Percentiles rank a stretch among this genome's conserved stretches.
Evolutionary conservation across 768 basidiomycete species (phyloP).

Genomic region (Russula sp.): DNA sequence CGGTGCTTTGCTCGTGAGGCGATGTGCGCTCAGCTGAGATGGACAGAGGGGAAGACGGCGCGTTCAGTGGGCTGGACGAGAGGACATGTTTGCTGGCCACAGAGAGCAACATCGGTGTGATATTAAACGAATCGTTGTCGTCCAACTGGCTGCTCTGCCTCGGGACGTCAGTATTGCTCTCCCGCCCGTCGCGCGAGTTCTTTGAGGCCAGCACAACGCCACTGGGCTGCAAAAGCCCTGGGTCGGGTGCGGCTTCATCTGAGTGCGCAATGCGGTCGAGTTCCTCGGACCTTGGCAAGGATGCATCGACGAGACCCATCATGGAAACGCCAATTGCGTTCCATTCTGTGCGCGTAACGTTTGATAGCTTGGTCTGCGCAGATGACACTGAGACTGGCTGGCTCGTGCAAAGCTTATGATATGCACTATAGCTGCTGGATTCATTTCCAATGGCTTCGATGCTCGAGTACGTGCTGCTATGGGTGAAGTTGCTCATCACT

Average conservation of each 20-base stretch:
- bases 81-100: slow-evolving; percentile 43
- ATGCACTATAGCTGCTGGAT: not conserved
- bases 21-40: slow-evolving; percentile 12
- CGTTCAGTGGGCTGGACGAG: slow-evolving; percentile 30
- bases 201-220: slow-evolving; percentile 49
- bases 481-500: slow-evolving; percentile 53
- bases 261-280: too few species aligned
- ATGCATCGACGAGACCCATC: slow-evolving; percentile 24
- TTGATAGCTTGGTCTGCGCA: slow-evolving; percentile 46
- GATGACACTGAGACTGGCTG: slow-evolving; percentile 45
- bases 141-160: slow-evolving; percentile 12
- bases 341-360: slow-evolving; percentile 58
- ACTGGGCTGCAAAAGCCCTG: not conserved
- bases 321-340: slow-evolving; percentile 31
- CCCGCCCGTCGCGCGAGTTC: slow-evolving; percentile 28
- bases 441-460: slow-evolving; percentile 79
- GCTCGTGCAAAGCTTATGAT: too few species aligned
- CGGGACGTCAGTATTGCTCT: slow-evolving; percentile 11
- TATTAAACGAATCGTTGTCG: slow-evolving; percentile 18
- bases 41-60: not conserved
- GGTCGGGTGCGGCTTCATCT: not conserved
- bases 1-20: not conserved
- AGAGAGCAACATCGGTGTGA: slow-evolving; percentile 53
- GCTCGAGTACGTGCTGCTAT: slow-evolving; percentile 49
- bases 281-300: too few species aligned